Evolutionary conservation across 108 stramenopile genomes (phyloP).

Genomic region (Nitzschia sp.): DNA sequence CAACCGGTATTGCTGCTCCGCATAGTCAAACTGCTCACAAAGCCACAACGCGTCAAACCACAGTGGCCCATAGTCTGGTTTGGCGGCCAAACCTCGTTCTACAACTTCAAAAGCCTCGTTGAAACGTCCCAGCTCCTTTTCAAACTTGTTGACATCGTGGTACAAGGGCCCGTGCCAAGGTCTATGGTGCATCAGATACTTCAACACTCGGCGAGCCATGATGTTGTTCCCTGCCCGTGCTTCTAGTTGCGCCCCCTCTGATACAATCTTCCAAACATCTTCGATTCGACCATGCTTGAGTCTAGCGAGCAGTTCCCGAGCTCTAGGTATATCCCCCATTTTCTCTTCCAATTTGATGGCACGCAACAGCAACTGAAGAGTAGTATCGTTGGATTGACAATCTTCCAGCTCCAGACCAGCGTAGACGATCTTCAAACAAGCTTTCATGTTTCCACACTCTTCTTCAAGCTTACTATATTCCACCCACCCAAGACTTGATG

Average conservation of each 20-base stretch:
- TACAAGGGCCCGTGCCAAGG: constrained; percentile 99
- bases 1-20: constrained; percentile 47
- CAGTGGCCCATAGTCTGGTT: constrained; percentile 94
- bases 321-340: constrained; percentile 63
- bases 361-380: constrained; percentile 65
- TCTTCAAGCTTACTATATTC: constrained; percentile 97
- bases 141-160: constrained; percentile 90
- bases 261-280: constrained; percentile 92
- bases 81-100: constrained; percentile 85
- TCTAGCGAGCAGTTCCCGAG: constrained; percentile 80
- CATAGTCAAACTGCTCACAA: constrained; percentile 74
- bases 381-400: constrained; percentile 60
- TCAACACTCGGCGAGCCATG: constrained; percentile 80
- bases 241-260: constrained; percentile 96
- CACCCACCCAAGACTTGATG: constrained; percentile 90
- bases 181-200: constrained; percentile 90
- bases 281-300: constrained; percentile 88
- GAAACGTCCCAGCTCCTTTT: constrained; percentile 73
- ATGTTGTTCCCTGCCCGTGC: constrained; percentile 86
- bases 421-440: constrained; percentile 67
- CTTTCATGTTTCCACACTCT: constrained; percentile 81
- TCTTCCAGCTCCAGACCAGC: constrained; percentile 78
- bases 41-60: constrained; percentile 96
- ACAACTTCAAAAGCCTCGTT: constrained; percentile 87
- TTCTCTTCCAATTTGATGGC: constrained; percentile 93